phyloP scores from a whole-genome alignment of 176 grass and related monocot genomes.

The Tillandsia leiboldiana region DNA sequence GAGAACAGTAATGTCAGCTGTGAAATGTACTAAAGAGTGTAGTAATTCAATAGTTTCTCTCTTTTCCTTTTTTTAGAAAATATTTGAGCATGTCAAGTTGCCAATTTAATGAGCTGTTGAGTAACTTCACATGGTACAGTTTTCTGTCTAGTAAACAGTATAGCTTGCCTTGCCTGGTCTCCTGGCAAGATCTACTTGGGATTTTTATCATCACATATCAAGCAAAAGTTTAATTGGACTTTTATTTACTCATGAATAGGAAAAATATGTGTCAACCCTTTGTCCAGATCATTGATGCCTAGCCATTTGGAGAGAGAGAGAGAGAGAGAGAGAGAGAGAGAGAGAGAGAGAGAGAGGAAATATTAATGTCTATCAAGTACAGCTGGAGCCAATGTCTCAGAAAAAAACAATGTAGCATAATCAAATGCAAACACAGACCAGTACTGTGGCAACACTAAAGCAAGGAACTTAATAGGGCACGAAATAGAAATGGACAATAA shows the following conservation, averaged over 20 bases:
- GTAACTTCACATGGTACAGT: neutral
- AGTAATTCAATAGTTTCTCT: neutral
- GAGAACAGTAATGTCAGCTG: neutral
- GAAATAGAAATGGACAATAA: too few relatives aligned
- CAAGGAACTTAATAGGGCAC: neutral
- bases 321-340: neutral
- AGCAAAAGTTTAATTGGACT: neutral
- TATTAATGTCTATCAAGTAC: neutral
- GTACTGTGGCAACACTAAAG: too few relatives aligned
- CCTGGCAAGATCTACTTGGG: neutral
- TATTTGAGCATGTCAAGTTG: neutral
- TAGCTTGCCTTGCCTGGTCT: neutral
- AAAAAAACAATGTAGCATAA: neutral
- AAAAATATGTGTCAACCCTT: neutral
- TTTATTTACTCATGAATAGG: neutral
- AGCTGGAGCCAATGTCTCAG: neutral
- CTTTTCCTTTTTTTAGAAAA: too few relatives aligned
- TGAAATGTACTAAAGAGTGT: neutral
- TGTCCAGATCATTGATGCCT: neutral
- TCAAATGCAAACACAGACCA: neutral
- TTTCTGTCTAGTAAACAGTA: neutral
- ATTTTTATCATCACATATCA: neutral
- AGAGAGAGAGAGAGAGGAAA: too few relatives aligned
- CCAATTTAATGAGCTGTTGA: neutral
- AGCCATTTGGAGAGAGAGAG: neutral